phyloP scores from a whole-genome alignment of 257 asterid genomes.

The Nicotiana sylvestris region DNA sequence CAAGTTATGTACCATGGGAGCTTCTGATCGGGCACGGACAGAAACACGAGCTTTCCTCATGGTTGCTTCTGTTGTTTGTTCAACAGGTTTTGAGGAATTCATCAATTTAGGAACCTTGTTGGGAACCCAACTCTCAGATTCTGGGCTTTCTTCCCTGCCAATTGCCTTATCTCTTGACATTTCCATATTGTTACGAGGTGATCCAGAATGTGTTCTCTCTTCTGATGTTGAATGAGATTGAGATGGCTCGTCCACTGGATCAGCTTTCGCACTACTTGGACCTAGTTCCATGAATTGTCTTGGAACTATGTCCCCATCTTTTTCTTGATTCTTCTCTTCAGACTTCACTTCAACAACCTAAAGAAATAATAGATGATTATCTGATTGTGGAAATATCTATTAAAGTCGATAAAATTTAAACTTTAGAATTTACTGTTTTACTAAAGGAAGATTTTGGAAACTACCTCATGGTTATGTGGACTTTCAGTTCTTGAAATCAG shows the following conservation, averaged over 20 bases:
- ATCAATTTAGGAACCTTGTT: constrained; percentile 45
- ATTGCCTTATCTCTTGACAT: constrained; percentile 24
- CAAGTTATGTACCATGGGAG: constrained; percentile 52
- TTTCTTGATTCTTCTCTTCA: constrained; percentile 15
- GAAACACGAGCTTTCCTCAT: constrained; percentile 98
- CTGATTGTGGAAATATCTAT: not conserved
- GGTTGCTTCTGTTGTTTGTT: constrained; percentile 62
- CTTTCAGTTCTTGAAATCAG: constrained; percentile 16
- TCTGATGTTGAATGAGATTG: constrained; percentile 63
- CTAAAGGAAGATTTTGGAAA: not conserved
- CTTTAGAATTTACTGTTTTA: not conserved
- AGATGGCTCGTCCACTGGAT: constrained; percentile 37
- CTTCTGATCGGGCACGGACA: constrained; percentile 96
- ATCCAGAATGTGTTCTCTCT: constrained; percentile 73
- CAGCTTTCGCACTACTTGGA: constrained; percentile 19
- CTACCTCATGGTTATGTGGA: constrained; percentile 26
- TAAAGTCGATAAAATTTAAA: not conserved
- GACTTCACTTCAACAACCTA: constrained; percentile 4
- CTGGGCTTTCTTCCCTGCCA: constrained; percentile 71
- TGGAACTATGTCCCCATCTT: constrained; percentile 18
- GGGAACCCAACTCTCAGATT: constrained; percentile 66
- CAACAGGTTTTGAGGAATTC: constrained; percentile 31
- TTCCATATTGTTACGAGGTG: constrained; percentile 36
- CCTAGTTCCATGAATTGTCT: constrained; percentile 68
- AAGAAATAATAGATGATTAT: not conserved